These are phyloP conservation scores for Ephemerocybe angulata DNA, from an alignment of 768 basidiomycete genomes.

Conservation along the genomic window DNA sequence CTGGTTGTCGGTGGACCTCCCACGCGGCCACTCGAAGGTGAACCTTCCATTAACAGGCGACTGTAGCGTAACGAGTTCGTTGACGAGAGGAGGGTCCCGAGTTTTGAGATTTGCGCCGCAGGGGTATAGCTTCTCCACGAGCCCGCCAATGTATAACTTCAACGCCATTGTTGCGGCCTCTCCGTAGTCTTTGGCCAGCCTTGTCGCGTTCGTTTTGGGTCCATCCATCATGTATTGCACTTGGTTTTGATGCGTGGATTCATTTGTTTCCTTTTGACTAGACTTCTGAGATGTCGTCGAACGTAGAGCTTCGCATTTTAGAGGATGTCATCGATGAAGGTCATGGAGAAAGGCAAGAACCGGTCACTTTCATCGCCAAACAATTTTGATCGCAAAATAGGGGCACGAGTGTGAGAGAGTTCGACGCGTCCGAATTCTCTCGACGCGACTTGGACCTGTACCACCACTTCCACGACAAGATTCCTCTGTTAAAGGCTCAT, in stretches of 20 bases:
- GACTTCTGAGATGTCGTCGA: too few species aligned
- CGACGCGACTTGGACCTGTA: conserved; percentile 1
- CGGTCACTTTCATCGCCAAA: too few species aligned
- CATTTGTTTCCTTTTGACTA: too few species aligned
- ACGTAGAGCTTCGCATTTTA: too few species aligned
- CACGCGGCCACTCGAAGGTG: conserved; percentile 48
- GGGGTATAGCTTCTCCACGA: conserved; percentile 39
- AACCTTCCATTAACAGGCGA: conserved; percentile 33
- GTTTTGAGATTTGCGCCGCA: conserved; percentile 37
- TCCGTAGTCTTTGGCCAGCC: conserved; percentile 1
- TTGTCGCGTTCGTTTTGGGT: neutral
- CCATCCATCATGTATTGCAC: neutral
- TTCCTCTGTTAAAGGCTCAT: neutral
- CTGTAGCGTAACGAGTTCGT: conserved; percentile 17
- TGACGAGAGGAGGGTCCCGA: conserved; percentile 30
- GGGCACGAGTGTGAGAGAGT: too few species aligned
- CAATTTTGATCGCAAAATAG: too few species aligned
- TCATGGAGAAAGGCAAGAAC: too few species aligned
- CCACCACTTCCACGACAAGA: neutral
- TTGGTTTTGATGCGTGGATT: neutral
- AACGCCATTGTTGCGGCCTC: conserved; percentile 53
- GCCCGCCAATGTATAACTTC: conserved; percentile 55
- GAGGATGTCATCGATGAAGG: too few species aligned
- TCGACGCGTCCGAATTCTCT: conserved; percentile 4
- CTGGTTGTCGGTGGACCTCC: conserved; percentile 22